Percentiles rank a stretch among this genome's conserved stretches.
Evolutionary conservation across 139 green algal species (phyloP).

Genomic region (Limnomonas spitsbergensis): DNA sequence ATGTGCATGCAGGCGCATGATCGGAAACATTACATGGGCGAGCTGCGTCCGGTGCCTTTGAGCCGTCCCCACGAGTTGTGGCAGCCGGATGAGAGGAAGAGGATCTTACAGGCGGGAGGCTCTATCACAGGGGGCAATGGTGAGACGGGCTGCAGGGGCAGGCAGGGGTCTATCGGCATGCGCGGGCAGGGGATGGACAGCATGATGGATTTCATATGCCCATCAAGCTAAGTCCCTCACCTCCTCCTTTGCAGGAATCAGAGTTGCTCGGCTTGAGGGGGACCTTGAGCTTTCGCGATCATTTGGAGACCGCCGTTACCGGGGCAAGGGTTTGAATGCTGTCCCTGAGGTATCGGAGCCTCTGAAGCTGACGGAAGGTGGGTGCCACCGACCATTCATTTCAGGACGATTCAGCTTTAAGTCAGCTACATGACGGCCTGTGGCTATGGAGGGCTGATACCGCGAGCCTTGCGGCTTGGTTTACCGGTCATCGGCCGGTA

Average conservation of each 20-base stretch:
- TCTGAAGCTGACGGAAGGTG: not conserved
- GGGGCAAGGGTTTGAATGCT: not conserved
- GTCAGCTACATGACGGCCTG: no score
- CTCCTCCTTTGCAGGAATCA: not conserved
- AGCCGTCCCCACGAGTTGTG: not conserved
- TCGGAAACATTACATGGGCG: not conserved
- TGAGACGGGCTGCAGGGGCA: no score
- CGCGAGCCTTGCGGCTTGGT: no score
- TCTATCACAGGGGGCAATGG: not conserved
- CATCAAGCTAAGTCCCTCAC: no score
- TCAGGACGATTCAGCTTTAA: no score
- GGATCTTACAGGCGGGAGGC: not conserved
- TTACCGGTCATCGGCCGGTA: no score
- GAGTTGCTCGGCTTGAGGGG: not conserved
- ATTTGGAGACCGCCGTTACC: not conserved
- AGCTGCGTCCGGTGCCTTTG: not conserved
- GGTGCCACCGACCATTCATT: not conserved
- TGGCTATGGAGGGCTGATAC: no score
- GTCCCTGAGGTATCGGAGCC: not conserved
- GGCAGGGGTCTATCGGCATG: no score
- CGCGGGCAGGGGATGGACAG: no score
- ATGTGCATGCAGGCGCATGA: not conserved
- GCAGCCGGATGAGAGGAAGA: not conserved
- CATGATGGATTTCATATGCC: no score
- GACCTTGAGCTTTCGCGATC: constrained; percentile 6